Base-by-base conservation (phyloP, 2,329 filamentous ascomycete species). In the Incumbomyces delicatus region DNA sequence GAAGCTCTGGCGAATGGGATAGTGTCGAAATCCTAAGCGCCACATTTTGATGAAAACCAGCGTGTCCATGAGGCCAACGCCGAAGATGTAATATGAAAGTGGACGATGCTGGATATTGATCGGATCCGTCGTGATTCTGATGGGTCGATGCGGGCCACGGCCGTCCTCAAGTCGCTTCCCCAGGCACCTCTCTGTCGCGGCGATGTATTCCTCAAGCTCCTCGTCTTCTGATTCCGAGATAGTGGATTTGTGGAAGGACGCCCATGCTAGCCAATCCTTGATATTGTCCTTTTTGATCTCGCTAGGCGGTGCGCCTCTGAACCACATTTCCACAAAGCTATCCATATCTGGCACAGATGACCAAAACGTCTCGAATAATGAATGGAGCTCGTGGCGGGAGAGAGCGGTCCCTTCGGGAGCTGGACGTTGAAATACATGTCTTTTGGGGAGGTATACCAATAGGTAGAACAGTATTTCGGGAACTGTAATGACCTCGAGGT, bases 231-330 rank as follows among this genome's bases (percentile, higher is more conserved):
- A 66, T 27, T 49, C 47, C 22, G 50, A 46, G 22, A 37, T 38
- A 14, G 40, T 35, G 31, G 31, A 49, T 17, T 43, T 46, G 51
- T 81, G 78, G 49, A 82, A 76, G 56, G 86, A 78, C 1, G 77
- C 80, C 83, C 83, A 87, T 7, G 75, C 67, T 17, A 83, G 61
- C 54, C 84, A 85, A 51, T 83, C 78, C 53, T 71, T 73, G 44
- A 85, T 63, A 56, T 86, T 84, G n/a, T 85, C 80, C n/a, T 74
- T 67, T 37, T 73, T 69, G 46, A 87, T 77, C 30, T 81, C 77
- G 14, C 67, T 60, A 1, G 68, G 48, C 8, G 73, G 66, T 1
- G 80, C 77, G 29, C 75, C 77, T n/a, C 79, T 67, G 53, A 85
- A 85, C 83, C 83, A 87, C 50, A 71, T 69, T 41, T 66, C 69